Base-by-base conservation (phyloP, 2,329 filamentous ascomycete genomes). In the Harringtonia lauricola region DNA sequence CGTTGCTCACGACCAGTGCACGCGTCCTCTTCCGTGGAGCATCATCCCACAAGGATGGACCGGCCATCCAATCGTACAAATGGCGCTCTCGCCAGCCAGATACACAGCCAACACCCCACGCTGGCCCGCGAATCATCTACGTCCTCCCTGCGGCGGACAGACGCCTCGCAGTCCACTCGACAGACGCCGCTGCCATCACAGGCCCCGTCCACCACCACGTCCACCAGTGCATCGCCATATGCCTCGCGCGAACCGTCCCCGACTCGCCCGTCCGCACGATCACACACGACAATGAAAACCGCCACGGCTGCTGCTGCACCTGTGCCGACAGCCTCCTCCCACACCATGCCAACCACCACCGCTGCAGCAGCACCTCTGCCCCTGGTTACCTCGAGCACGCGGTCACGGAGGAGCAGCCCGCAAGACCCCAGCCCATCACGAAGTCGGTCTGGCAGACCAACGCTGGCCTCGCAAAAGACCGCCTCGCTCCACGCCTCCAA, bases 341-440 rank as follows among this genome's bases (percentile, higher is more conserved):
- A 22, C 22, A 6, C 30, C 12, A 13, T 21, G 12, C 9, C n/a
- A 9, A 9, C 39, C 13, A 4, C n/a, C n/a, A 9, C 39, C 13
- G 8, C 39, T 6, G 12, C 17, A 5, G 17, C 31, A 28, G 39
- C 39, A 21, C 19, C n/a, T 21, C 15, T 12, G 24, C 24, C 36
- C 14, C n/a, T 19, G 13, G 18, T 4, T 19, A 36, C 40, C 3
- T 24, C 47, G 5, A 35, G 24, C 15, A 39, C 67, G 41, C 68
- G 74, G 53, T 79, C 81, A 46, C 76, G 80, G 54, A 82, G 80
- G 59, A 79, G 75, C 58, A 85, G 79, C 58, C 57, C 65, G 43
- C 71, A 79, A 49, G 81, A 86, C 44, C 64, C 71, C 47, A 85
- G 79, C 53, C 79, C 81, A 18, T 68, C 72, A 44, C 73, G 81